Evolutionary conservation across 116 monocot genomes (phyloP).

Genomic region (Thalassia testudinum): DNA sequence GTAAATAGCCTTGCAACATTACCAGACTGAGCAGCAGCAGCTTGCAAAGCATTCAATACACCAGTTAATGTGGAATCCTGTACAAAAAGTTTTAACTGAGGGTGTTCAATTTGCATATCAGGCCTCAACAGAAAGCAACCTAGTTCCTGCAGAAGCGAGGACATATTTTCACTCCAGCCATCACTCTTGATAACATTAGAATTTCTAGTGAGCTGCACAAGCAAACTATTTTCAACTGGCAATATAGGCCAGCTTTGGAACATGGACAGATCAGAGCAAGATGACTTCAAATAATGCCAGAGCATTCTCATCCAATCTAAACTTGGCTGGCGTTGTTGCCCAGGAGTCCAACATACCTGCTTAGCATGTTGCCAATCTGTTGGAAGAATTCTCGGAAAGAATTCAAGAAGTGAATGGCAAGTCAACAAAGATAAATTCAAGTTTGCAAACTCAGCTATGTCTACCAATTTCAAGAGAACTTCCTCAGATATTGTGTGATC

Average conservation of each 20-base stretch:
- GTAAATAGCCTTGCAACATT: conserved; percentile 39
- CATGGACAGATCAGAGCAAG: conserved; percentile 65
- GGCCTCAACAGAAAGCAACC: conserved; percentile 62
- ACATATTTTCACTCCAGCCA: conserved; percentile 95
- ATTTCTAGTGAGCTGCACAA: conserved; percentile 56
- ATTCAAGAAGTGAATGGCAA: conserved; percentile 57
- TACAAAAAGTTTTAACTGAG: conserved; percentile 66
- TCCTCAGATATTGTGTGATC: conserved; percentile 47
- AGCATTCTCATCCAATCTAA: conserved; percentile 73
- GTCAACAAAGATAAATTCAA: conserved; percentile 62
- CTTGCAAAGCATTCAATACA: conserved; percentile 61
- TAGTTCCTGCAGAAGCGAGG: conserved; percentile 57
- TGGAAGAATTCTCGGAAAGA: conserved; percentile 79
- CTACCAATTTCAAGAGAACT: conserved; percentile 37
- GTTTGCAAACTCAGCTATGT: conserved; percentile 43
- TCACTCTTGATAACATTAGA: conserved; percentile 77
- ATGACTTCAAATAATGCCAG: conserved; percentile 74
- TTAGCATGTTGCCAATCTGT: conserved; percentile 74
- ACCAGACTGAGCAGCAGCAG: conserved; percentile 24
- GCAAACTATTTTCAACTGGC: conserved; percentile 49
- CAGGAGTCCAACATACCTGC: conserved; percentile 68
- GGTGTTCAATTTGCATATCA: conserved; percentile 70
- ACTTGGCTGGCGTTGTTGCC: conserved; percentile 63
- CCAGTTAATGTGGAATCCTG: conserved; percentile 77
- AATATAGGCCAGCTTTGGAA: conserved; percentile 86